phyloP scores from a whole-genome alignment of 2,329 filamentous ascomycete species.

The Acrocalymma vagum region DNA sequence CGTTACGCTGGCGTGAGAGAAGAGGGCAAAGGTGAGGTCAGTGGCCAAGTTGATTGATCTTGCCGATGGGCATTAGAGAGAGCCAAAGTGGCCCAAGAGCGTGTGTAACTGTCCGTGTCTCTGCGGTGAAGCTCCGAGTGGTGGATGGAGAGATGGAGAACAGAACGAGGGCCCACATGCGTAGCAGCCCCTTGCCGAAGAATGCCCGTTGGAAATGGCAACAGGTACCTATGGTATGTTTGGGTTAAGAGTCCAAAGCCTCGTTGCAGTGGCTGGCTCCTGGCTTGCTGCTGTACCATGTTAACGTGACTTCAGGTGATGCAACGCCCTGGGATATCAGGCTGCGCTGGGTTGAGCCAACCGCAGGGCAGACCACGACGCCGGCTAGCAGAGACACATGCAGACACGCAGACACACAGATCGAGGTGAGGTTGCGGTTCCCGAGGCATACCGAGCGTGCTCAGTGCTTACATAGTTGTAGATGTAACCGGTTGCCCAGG shows the following conservation, averaged over 20 bases:
- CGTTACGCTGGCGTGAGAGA: slow-evolving; percentile 2
- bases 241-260: too few relatives aligned
- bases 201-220: slow-evolving; percentile 8
- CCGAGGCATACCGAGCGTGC: slow-evolving; percentile 12
- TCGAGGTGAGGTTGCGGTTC: slow-evolving; percentile 8
- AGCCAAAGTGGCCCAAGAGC: neutral
- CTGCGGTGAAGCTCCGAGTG: slow-evolving; percentile 21
- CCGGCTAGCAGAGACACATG: too few relatives aligned
- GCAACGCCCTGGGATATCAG: slow-evolving; percentile 26
- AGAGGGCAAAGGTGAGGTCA: slow-evolving; percentile 1
- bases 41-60: too few relatives aligned
- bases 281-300: slow-evolving; percentile 22
- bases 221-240: too few relatives aligned
- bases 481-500: slow-evolving; percentile 21
- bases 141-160: too few relatives aligned
- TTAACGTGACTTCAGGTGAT: slow-evolving; percentile 24
- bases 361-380: slow-evolving; percentile 8
- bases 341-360: slow-evolving; percentile 1
- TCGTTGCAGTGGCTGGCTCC: slow-evolving; percentile 6
- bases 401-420: neutral
- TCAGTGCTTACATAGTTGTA: too few relatives aligned
- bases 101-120: slow-evolving; percentile 14
- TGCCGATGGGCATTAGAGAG: too few relatives aligned
- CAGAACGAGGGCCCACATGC: too few relatives aligned
- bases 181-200: slow-evolving; percentile 12